Percentiles rank a stretch among this genome's conserved stretches.
These are phyloP conservation scores for Pythium periplocum DNA, from an alignment of 352 stramenopile genomes.

Conservation along the genomic window DNA sequence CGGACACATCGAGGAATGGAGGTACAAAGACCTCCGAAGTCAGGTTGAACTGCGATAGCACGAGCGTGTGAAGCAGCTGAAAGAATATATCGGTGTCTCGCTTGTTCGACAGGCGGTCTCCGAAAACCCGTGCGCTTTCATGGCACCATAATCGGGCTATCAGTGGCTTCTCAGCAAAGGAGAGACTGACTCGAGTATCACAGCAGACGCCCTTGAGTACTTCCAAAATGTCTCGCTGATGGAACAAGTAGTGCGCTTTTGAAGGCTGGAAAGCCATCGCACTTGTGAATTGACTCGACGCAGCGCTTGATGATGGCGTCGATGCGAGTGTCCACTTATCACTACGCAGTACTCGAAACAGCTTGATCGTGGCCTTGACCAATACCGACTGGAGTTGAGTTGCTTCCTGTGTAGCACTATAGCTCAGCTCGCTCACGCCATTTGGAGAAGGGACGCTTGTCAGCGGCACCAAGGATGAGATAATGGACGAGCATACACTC, in stretches of 20 bases:
- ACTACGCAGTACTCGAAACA: constrained; percentile 37
- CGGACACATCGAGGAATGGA: not conserved
- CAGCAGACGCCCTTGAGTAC: constrained; percentile 42
- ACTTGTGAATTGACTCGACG: constrained; percentile 1
- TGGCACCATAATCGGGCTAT: constrained; percentile 71
- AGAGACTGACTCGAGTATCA: constrained; percentile 24
- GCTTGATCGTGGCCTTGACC: constrained; percentile 51
- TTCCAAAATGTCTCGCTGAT: constrained; percentile 29
- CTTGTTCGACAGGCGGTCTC: constrained; percentile 37
- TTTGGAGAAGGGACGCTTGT: not conserved
- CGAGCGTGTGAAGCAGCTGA: constrained; percentile 38
- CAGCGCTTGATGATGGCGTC: constrained; percentile 2
- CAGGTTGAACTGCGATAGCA: constrained; percentile 36
- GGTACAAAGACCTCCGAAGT: constrained; percentile 34
- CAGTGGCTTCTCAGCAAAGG: constrained; percentile 36
- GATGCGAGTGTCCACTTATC: constrained; percentile 21
- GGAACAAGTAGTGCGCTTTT: constrained; percentile 58
- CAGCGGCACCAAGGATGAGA: not conserved
- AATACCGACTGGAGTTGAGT: constrained; percentile 30
- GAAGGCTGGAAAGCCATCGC: constrained; percentile 18
- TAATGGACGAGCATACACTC: constrained; percentile 42
- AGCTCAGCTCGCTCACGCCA: constrained; percentile 1
- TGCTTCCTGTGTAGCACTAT: constrained; percentile 22
- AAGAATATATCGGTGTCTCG: constrained; percentile 36
- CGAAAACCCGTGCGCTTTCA: constrained; percentile 46